A percentile compares a stretch with the other conserved stretches of the same genome.
phyloP scores from a whole-genome alignment of 192 early-diverging fungal species.

The Jimgerdemannia flammicorona region DNA sequence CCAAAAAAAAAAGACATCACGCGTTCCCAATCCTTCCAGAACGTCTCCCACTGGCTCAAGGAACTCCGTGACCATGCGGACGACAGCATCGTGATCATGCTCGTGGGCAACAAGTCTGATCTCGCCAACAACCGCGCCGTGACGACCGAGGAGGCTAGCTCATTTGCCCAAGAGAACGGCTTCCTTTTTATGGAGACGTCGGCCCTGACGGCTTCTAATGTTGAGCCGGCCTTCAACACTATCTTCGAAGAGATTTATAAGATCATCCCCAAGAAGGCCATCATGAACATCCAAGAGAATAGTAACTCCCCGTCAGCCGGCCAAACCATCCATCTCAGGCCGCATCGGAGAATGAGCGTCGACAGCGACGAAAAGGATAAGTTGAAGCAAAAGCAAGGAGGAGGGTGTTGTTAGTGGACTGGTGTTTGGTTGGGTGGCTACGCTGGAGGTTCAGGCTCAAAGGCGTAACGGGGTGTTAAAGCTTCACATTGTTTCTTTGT shows the following conservation, averaged over 20 bases:
- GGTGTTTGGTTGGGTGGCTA: too few relatives aligned
- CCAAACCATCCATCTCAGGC: too few relatives aligned
- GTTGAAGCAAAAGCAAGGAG: too few relatives aligned
- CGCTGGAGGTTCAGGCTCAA: too few relatives aligned
- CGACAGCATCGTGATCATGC: conserved; percentile 89
- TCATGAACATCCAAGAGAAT: not conserved
- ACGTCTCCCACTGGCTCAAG: conserved; percentile 92
- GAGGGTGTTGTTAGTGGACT: too few relatives aligned
- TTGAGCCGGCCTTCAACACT: conserved; percentile 71
- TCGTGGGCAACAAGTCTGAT: conserved; percentile 97
- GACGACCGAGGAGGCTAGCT: conserved; percentile 72
- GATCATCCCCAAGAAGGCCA: conserved; percentile 17
- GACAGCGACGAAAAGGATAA: too few relatives aligned
- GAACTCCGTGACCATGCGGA: conserved; percentile 96
- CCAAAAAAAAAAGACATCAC: conserved; percentile 42
- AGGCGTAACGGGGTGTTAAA: too few relatives aligned
- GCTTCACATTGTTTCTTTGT: too few relatives aligned
- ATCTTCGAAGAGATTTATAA: conserved; percentile 29
- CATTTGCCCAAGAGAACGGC: conserved; percentile 76
- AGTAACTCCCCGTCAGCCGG: too few relatives aligned
- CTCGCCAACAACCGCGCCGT: conserved; percentile 69
- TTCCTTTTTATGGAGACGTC: conserved; percentile 87
- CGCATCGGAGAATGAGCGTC: too few relatives aligned
- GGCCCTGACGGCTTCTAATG: conserved; percentile 76
- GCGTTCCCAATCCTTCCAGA: conserved; percentile 75